Base-by-base conservation (phyloP, 805 yeast species). In the Myxozyma lipomycoides region DNA sequence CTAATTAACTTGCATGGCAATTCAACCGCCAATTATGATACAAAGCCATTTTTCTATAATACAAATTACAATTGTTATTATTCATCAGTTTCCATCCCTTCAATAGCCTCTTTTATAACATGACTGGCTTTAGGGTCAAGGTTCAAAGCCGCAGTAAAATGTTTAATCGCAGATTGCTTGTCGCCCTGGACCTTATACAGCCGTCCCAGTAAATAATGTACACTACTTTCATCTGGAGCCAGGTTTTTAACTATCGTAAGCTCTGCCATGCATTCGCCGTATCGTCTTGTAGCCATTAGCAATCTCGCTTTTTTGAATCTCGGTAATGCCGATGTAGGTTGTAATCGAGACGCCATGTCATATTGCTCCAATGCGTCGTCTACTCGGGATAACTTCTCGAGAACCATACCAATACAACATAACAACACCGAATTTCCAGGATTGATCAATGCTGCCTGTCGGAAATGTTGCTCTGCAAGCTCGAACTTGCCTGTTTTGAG, bases 171-270 rank as follows among this genome's bases (percentile, higher is more conserved):
- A 56, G 77, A 82, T 59, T 78, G 80, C 61, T 81, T 83, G 54
- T 86, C 81, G 25, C 83, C 82, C 56, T 84, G 79, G 26, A 83
- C 77, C 61, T 83, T 86, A 74, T 89, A 88, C 48, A 90, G 74
- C 62, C 88, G 88, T 9, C 97, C 98, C 41, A 93, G 72, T 38
- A 90, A 70, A 67, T 85, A 88, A 67, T 91, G 98, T 24, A 91
- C 95, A 46, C 87, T 82, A 0, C 96, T 95, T 65, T 91, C 98
- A 66, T 91, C 95, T 0, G 98, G 97, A 0, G 95, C 96, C 48
- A 87, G 69, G 24, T 79, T 77, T 56, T 78, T 79, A 47, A 93
- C 75, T 42, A 75, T 73, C 62, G 86, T 89, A 64, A 93, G 85
- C 64, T 82, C 86, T 35, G 74, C 75, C 51, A 89, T 70, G 0